Evolutionary conservation across 805 yeast species (phyloP).

Genomic region (Zygosaccharomyces gambellarensis): DNA sequence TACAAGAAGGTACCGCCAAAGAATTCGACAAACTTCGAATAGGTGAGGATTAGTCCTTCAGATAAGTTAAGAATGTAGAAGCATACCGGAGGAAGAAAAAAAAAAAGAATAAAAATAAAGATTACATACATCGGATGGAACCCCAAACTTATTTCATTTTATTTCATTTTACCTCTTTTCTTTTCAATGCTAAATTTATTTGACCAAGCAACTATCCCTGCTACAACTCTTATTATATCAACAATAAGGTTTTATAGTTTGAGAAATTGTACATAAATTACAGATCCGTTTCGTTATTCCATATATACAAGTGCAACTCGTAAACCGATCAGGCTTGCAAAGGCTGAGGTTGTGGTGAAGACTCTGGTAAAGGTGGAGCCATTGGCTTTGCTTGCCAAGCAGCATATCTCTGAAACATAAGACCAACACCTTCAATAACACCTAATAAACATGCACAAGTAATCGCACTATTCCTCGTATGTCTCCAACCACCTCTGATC

Average conservation of each 20-base stretch:
- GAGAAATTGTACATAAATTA: constrained; percentile 4
- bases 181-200: not conserved
- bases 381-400: constrained; percentile 77
- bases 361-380: constrained; percentile 54
- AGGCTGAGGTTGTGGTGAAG: constrained; percentile 30
- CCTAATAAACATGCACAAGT: constrained; percentile 97
- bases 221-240: not conserved
- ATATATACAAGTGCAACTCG: constrained; percentile 13
- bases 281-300: constrained; percentile 5
- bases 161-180: not conserved
- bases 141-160: no score
- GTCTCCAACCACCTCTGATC: constrained; percentile 97
- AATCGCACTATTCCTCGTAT: constrained; percentile 92
- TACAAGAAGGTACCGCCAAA: constrained; percentile 20
- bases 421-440: constrained; percentile 96
- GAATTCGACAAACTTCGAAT: constrained; percentile 21
- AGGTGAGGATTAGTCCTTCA: constrained; percentile 12
- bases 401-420: constrained; percentile 87
- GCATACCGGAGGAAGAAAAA: not conserved
- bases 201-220: not conserved
- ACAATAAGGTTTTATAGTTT: not conserved
- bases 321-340: constrained; percentile 29
- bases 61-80: not conserved
- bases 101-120: not conserved
- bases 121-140: not conserved